Conservation (phyloP, 371 early-diverging fungal species). For the Blakeslea trispora region DNA sequence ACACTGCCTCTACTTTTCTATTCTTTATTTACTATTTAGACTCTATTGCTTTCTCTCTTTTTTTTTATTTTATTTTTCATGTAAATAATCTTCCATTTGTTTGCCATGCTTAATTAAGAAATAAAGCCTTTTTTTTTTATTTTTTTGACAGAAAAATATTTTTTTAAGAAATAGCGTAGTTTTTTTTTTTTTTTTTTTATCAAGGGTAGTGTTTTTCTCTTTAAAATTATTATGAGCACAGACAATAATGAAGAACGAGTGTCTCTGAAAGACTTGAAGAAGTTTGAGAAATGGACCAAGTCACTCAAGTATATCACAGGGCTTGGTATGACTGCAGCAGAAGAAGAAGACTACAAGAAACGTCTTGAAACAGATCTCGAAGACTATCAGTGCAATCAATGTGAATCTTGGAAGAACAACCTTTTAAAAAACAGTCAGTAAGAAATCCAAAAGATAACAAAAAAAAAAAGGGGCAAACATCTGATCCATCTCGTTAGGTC, state of each 20-base stretch:
- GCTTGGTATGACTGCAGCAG: conserved; percentile 57
- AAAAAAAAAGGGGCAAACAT: too few relatives aligned
- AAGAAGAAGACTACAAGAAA: conserved; percentile 35
- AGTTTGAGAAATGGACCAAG: conserved; percentile 61
- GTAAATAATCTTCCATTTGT: background rate
- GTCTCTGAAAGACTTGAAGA: conserved; percentile 40
- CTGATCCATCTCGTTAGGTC: too few relatives aligned
- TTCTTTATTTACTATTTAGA: background rate
- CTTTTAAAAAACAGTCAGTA: conserved; percentile 65
- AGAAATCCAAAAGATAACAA: too few relatives aligned
- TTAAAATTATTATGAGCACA: background rate
- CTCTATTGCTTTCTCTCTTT: too few relatives aligned
- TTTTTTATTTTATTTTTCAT: too few relatives aligned
- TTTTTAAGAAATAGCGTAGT: too few relatives aligned
- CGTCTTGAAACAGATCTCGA: conserved; percentile 50
- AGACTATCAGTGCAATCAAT: conserved; percentile 58
- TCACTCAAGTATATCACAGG: conserved; percentile 62
- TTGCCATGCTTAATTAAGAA: background rate
- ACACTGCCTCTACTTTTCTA: background rate
- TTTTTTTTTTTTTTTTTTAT: too few relatives aligned
- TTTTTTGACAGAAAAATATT: too few relatives aligned
- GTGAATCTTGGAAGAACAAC: conserved; percentile 75
- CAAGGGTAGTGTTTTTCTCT: too few relatives aligned
- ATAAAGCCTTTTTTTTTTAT: too few relatives aligned
- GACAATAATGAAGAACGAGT: conserved; percentile 7